Evolutionary conservation across 768 basidiomycete species (phyloP).

Genomic region (Amanita pseudoporphyria): DNA sequence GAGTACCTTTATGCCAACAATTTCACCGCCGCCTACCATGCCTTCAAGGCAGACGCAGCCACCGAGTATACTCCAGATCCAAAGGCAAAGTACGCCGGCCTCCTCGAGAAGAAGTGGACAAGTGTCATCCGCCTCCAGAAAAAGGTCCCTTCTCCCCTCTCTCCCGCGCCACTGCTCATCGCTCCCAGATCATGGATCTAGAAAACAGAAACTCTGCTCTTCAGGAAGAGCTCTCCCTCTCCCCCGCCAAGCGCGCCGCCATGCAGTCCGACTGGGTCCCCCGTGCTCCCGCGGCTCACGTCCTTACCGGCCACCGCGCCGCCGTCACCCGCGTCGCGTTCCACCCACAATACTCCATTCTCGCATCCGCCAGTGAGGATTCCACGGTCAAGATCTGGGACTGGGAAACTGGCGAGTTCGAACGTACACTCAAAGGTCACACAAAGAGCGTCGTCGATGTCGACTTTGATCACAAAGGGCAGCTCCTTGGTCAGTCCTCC

Average conservation of each 20-base stretch:
- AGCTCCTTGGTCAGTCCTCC: constrained; percentile 53
- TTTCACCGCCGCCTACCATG: constrained; percentile 52
- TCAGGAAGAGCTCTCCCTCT: constrained; percentile 57
- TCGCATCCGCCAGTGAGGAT: constrained; percentile 85
- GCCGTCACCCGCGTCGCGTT: constrained; percentile 76
- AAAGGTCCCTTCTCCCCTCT: constrained; percentile 45
- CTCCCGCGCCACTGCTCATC: background rate
- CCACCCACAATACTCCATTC: constrained; percentile 74
- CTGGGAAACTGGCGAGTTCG: constrained; percentile 93
- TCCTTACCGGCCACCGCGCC: constrained; percentile 66
- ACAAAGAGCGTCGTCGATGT: constrained; percentile 83
- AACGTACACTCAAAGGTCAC: constrained; percentile 86
- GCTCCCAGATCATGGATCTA: constrained; percentile 82
- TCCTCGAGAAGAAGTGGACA: constrained; percentile 98
- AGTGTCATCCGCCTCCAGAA: constrained; percentile 93
- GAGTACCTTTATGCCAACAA: constrained; percentile 66
- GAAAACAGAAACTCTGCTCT: constrained; percentile 75
- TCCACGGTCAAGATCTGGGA: constrained; percentile 92
- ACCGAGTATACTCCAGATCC: constrained; percentile 72
- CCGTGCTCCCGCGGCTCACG: constrained; percentile 71
- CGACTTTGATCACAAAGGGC: constrained; percentile 83
- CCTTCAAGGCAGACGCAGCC: constrained; percentile 43
- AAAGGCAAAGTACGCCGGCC: constrained; percentile 75
- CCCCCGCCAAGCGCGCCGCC: constrained; percentile 43
- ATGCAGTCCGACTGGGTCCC: constrained; percentile 83